Evolutionary conservation across 148 eudicot species (phyloP).

Genomic region (Vaccinium vitisidaea): DNA sequence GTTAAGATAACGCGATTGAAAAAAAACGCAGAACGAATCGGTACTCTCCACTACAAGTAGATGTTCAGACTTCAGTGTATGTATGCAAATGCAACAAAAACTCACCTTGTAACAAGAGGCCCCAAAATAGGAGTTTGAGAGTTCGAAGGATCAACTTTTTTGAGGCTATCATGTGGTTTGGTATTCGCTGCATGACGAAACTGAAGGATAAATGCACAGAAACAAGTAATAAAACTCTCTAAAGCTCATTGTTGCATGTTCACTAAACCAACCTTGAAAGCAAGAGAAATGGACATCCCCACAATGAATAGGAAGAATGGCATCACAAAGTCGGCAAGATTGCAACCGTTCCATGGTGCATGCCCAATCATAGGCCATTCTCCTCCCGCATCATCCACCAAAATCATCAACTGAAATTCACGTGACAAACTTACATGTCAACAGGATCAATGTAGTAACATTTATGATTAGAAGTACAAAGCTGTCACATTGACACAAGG

Average conservation of each 20-base stretch:
- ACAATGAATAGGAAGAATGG: slow-evolving; percentile 93
- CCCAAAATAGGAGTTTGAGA: slow-evolving; percentile 84
- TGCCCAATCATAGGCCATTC: slow-evolving; percentile 85
- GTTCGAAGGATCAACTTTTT: slow-evolving; percentile 71
- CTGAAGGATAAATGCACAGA: neutral
- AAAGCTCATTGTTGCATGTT: neutral
- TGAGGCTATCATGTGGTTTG: slow-evolving; percentile 37
- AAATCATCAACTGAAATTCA: slow-evolving; percentile 73
- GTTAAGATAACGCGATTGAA: neutral
- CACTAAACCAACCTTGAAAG: slow-evolving; percentile 62
- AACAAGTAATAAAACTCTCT: neutral
- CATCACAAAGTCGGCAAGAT: slow-evolving; percentile 95
- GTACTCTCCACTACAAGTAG: neutral
- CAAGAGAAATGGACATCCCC: slow-evolving; percentile 85
- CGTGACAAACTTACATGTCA: neutral
- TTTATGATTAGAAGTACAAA: neutral
- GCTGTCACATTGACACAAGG: neutral
- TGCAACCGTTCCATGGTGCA: slow-evolving; percentile 94
- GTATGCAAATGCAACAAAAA: neutral
- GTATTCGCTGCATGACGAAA: slow-evolving; percentile 44
- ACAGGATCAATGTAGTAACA: neutral
- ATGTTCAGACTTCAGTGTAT: neutral
- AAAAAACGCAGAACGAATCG: neutral
- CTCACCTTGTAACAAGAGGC: slow-evolving; percentile 88
- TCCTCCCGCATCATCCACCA: slow-evolving; percentile 97